These are phyloP conservation scores for Penicillium lagena DNA, from an alignment of 495 filamentous ascomycete species.

Conservation along the genomic window DNA sequence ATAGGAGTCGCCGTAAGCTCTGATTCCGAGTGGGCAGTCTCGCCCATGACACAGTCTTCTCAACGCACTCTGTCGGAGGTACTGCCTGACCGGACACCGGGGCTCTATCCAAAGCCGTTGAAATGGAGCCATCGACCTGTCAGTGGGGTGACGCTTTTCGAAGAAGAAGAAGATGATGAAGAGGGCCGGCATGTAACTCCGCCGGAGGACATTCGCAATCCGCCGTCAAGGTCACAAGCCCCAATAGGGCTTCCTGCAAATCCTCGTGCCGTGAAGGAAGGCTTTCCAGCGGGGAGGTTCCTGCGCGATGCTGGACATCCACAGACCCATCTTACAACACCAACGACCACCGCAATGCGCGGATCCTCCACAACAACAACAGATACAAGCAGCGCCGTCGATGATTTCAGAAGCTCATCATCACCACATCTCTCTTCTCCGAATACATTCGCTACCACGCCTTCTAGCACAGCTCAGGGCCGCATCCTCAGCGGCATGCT, in stretches of 20 bases:
- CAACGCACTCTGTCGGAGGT: conserved; percentile 29
- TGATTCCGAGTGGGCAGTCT: conserved; percentile 23
- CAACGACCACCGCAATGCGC: no score
- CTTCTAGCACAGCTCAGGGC: conserved; percentile 2
- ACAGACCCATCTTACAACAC: background rate
- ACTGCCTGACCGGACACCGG: conserved; percentile 17
- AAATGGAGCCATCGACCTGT: conserved; percentile 26
- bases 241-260: conserved; percentile 29
- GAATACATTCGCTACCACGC: conserved; percentile 1
- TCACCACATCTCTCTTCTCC: background rate
- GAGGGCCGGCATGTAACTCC: background rate
- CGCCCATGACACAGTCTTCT: conserved; percentile 20
- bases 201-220: background rate
- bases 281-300: conserved; percentile 13
- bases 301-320: conserved; percentile 1
- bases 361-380: conserved; percentile 4
- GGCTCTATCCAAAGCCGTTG: conserved; percentile 32
- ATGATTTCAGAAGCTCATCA: conserved; percentile 5
- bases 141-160: conserved; percentile 33
- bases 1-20: conserved; percentile 25
- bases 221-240: no score
- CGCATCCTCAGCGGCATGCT: background rate
- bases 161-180: conserved; percentile 37
- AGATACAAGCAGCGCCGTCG: conserved; percentile 4
- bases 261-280: conserved; percentile 30